A percentile compares a stretch with the other conserved stretches of the same genome.
Conservation (phyloP, 805 yeast species). For the Candida railenensis region DNA sequence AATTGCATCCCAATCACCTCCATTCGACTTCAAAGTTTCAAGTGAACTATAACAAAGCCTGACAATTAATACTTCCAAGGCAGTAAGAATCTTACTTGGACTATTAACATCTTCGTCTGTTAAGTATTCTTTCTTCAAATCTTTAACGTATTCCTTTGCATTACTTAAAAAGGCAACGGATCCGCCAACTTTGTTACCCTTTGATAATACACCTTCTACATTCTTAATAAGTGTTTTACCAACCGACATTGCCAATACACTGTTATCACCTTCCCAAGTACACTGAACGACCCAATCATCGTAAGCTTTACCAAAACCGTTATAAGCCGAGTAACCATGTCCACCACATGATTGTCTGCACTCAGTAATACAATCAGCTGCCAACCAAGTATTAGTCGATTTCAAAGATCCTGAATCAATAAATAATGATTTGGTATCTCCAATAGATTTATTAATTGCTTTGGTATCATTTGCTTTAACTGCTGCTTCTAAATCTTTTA, state of each 20-base stretch:
- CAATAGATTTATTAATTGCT: constrained; percentile 47
- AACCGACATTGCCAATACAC: constrained; percentile 75
- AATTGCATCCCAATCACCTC: constrained; percentile 45
- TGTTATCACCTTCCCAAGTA: constrained; percentile 98
- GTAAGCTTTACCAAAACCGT: constrained; percentile 86
- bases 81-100: constrained; percentile 20
- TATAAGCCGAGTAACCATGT: constrained; percentile 91
- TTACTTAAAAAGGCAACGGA: constrained; percentile 44
- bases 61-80: constrained; percentile 35
- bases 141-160: constrained; percentile 23
- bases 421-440: constrained; percentile 72
- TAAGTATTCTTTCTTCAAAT: constrained; percentile 8
- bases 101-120: constrained; percentile 16
- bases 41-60: constrained; percentile 35
- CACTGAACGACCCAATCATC: constrained; percentile 97
- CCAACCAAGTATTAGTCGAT: constrained; percentile 86
- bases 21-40: constrained; percentile 27
- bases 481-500: constrained; percentile 54
- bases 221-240: constrained; percentile 73
- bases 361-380: constrained; percentile 79
- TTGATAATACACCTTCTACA: constrained; percentile 33
- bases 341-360: constrained; percentile 95
- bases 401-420: constrained; percentile 84
- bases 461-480: constrained; percentile 49
- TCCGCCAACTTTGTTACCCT: constrained; percentile 46